phyloP scores from a whole-genome alignment of 2,329 filamentous ascomycete genomes.

The Penicillium sp. region DNA sequence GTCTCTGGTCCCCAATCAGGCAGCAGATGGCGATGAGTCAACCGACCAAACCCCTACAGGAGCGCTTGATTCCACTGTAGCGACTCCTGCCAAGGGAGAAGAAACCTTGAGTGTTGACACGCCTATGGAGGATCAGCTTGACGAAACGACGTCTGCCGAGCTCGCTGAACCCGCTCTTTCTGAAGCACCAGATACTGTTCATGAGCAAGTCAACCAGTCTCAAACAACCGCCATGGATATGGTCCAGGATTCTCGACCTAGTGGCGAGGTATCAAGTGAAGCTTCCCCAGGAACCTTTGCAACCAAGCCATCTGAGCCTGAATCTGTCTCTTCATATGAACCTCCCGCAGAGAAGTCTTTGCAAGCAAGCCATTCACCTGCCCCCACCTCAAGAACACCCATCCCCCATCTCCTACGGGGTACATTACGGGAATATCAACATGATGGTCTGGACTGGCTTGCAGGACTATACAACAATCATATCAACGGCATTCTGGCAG shows the following conservation, averaged over 20 bases:
- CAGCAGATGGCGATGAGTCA: conserved; percentile 17
- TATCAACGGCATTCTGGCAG: conserved; percentile 92
- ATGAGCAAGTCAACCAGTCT: conserved; percentile 9
- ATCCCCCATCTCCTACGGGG: conserved; percentile 80
- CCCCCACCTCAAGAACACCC: conserved; percentile 55
- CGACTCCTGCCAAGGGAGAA: conserved; percentile 9
- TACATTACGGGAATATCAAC: conserved; percentile 89
- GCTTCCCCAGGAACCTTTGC: conserved; percentile 41
- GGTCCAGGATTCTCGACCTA: conserved; percentile 23
- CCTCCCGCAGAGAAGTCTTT: conserved; percentile 28
- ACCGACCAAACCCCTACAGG: conserved; percentile 25
- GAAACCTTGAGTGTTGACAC: conserved; percentile 10
- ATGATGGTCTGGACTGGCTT: conserved; percentile 95
- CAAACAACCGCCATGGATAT: conserved; percentile 15
- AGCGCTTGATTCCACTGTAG: conserved; percentile 16
- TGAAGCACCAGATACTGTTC: conserved; percentile 7
- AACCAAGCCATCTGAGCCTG: conserved; percentile 43
- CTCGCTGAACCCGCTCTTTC: neutral
- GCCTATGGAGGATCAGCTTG: neutral
- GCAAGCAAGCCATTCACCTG: conserved; percentile 39
- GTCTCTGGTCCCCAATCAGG: conserved; percentile 30
- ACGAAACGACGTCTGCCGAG: conserved; percentile 2
- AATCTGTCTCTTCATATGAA: conserved; percentile 42
- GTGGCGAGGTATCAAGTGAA: conserved; percentile 36
- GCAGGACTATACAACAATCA: conserved; percentile 85